Base-by-base conservation (phyloP, 768 basidiomycete genomes). In the Rhodotorula paludigena region DNA sequence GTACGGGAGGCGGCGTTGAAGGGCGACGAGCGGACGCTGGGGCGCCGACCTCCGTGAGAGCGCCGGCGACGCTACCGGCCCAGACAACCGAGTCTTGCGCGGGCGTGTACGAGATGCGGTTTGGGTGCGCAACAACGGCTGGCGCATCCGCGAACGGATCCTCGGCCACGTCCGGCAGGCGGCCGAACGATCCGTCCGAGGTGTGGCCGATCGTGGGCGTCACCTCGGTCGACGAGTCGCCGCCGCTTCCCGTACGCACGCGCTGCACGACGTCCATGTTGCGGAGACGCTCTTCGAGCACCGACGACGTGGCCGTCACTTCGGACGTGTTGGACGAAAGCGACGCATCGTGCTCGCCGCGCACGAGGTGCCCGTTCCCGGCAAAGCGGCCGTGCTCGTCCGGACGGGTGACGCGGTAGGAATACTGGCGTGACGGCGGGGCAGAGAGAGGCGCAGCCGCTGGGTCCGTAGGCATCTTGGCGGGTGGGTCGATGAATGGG, bases 201-300 rank as follows among this genome's bases (percentile, higher is more conserved):
- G 7, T 39, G 12, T 14, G 11, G 1, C 51, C 53, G 3, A 70
- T 10, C 20, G 47, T 52, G 2, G 62, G 62, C 21, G 70, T 64
- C 3, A 15, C 32, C 41, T 69, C 33, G 36, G n/a, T 52, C 8
- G 21, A 45, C 44, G 60, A 58, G 11, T 42, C 48, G 20, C 49
- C 60, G 16, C 48, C 60, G 36, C 60, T 67, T 10, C 65, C 65
- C 0, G 58, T 60, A 21, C 58, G 41, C 10, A 71, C 44, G 28
- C 70, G 65, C 59, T 71, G 62, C 1, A 71, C 63, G 45, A 71
- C 70, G 51, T 71, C 70, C 70, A 71, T 71, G 10, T 58, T 53
- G 5, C 65, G 32, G 54, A 67, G 57, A 6, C 70, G 57, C 45
- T 71, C 70, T 35, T 71, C 70, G 18, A 71, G 51, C 23, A 71